Percentiles rank a stretch among this genome's conserved stretches.
Conservation (phyloP, 177 flowering plant genomes). For the Telopea speciosissima region DNA sequence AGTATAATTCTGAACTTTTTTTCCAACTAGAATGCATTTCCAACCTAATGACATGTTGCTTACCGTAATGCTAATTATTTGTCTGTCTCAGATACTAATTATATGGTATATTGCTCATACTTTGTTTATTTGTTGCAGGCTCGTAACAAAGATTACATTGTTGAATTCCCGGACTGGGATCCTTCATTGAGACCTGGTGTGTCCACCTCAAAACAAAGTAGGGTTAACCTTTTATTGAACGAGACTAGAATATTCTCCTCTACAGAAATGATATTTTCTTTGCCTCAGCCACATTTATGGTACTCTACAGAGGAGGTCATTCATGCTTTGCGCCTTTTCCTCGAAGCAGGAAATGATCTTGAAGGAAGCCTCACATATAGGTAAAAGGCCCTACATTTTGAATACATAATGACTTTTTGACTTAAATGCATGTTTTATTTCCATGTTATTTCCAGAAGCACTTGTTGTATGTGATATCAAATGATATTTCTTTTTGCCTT, state of each 20-base stretch:
- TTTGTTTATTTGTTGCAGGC: slow-evolving; percentile 42
- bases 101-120: not conserved
- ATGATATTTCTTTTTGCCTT: too few relatives aligned
- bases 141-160: slow-evolving; percentile 84
- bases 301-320: slow-evolving; percentile 57
- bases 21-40: not conserved
- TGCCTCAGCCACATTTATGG: slow-evolving; percentile 85
- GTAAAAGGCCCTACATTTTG: slow-evolving; percentile 23
- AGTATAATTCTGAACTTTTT: not conserved
- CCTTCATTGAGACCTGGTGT: slow-evolving; percentile 37
- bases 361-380: slow-evolving; percentile 72
- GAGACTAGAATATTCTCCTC: slow-evolving; percentile 32
- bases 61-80: too few relatives aligned
- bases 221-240: not conserved
- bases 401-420: not conserved
- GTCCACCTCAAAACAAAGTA: slow-evolving; percentile 7
- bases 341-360: slow-evolving; percentile 61
- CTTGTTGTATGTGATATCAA: not conserved
- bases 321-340: slow-evolving; percentile 55
- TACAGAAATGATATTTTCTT: slow-evolving; percentile 30
- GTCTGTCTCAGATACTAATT: not conserved
- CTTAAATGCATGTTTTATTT: too few relatives aligned
- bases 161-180: slow-evolving; percentile 84
- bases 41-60: not conserved
- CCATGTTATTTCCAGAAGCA: too few relatives aligned